These are phyloP conservation scores for Pezicula radicicola DNA, from an alignment of 2,329 filamentous ascomycete genomes.

Conservation along the genomic window DNA sequence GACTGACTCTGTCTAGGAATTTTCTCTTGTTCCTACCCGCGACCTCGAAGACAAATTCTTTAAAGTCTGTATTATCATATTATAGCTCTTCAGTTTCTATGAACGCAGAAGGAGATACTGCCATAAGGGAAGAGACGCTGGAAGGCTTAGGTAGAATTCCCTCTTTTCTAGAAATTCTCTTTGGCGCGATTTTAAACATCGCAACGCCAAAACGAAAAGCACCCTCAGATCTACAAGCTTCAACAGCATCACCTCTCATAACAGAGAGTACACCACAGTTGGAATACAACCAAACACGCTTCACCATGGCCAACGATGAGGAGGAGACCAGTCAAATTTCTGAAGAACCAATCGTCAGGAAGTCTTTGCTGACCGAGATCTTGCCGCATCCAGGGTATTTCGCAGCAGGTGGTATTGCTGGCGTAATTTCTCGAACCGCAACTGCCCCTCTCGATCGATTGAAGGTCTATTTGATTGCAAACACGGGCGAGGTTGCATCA, in stretches of 20 bases:
- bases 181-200: slow-evolving; percentile 72
- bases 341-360: slow-evolving; percentile 11
- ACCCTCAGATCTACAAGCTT: slow-evolving; percentile 2
- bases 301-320: slow-evolving; percentile 9
- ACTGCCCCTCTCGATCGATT: slow-evolving; percentile 95
- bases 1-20: slow-evolving; percentile 53
- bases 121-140: slow-evolving; percentile 85
- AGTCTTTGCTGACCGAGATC: slow-evolving; percentile 27
- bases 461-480: slow-evolving; percentile 96
- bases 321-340: slow-evolving; percentile 3
- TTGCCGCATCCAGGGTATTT: slow-evolving; percentile 95
- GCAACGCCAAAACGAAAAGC: slow-evolving; percentile 38
- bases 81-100: slow-evolving; percentile 87
- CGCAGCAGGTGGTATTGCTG: slow-evolving; percentile 89
- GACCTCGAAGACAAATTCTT: slow-evolving; percentile 60
- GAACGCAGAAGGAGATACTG: slow-evolving; percentile 90
- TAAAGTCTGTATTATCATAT: slow-evolving; percentile 84
- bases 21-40: slow-evolving; percentile 87
- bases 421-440: slow-evolving; percentile 89
- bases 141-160: slow-evolving; percentile 87
- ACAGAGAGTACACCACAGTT: slow-evolving; percentile 10
- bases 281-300: slow-evolving; percentile 5
- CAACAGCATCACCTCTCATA: slow-evolving; percentile 8
- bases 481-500: slow-evolving; percentile 60
- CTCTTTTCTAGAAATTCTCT: slow-evolving; percentile 69